Evolutionary conservation across 2,329 filamentous ascomycete genomes (phyloP).

Genomic region (Xylaria polymorpha): DNA sequence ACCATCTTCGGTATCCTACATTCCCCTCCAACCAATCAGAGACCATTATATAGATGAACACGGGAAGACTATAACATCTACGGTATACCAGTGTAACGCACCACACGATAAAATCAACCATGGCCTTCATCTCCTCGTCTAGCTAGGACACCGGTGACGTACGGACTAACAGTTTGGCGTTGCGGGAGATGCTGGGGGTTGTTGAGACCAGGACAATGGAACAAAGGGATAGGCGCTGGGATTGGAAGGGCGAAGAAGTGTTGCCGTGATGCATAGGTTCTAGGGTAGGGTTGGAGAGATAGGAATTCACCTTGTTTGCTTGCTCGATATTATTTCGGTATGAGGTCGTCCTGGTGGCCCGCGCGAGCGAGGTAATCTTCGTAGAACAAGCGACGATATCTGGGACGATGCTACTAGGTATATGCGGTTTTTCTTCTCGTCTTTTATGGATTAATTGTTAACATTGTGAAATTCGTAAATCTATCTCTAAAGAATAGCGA

Average conservation of each 20-base stretch:
- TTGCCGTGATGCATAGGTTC: slow-evolving; percentile 58
- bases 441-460: background rate
- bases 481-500: too few species aligned
- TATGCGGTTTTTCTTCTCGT: background rate
- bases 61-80: background rate
- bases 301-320: background rate
- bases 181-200: slow-evolving; percentile 71
- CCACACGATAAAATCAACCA: slow-evolving; percentile 49
- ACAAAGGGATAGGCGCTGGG: slow-evolving; percentile 73
- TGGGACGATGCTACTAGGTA: background rate
- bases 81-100: background rate
- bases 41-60: background rate
- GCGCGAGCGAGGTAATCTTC: background rate
- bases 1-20: slow-evolving; percentile 28
- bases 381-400: background rate
- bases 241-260: slow-evolving; percentile 75
- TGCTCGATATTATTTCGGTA: background rate
- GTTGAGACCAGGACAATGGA: slow-evolving; percentile 61
- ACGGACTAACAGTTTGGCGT: slow-evolving; percentile 68
- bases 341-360: background rate
- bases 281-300: background rate
- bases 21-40: slow-evolving; percentile 26
- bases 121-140: slow-evolving; percentile 63
- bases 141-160: slow-evolving; percentile 59
- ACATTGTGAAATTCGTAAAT: background rate